Conservation (phyloP, 2,329 filamentous ascomycete species). For the Claviceps citrina region DNA sequence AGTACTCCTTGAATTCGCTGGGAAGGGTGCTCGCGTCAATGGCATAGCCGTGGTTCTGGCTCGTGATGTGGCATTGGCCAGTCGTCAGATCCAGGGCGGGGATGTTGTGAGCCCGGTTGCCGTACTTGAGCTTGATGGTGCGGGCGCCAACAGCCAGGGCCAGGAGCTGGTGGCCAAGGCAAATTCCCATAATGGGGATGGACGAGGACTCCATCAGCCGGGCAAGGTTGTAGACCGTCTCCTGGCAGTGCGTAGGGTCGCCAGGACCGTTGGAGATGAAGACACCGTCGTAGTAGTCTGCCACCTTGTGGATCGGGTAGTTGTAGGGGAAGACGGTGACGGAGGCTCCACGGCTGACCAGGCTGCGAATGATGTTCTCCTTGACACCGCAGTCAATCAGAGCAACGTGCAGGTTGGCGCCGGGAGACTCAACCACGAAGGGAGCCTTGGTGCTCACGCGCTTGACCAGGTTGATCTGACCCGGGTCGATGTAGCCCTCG, state of each 20-base stretch:
- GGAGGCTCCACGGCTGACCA: constrained; percentile 80
- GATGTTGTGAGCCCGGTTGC: constrained; percentile 97
- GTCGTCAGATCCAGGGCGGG: constrained; percentile 88
- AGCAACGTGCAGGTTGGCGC: constrained; percentile 77
- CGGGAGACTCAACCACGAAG: constrained; percentile 78
- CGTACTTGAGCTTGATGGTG: constrained; percentile 97
- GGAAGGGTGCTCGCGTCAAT: constrained; percentile 74
- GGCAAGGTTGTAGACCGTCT: constrained; percentile 82
- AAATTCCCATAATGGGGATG: constrained; percentile 93
- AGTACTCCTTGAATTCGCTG: constrained; percentile 90
- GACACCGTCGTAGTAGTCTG: constrained; percentile 92
- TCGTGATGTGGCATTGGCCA: constrained; percentile 95
- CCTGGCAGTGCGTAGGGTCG: constrained; percentile 91
- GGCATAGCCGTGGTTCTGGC: constrained; percentile 96
- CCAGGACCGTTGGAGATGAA: constrained; percentile 99
- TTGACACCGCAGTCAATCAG: constrained; percentile 97
- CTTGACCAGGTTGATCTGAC: constrained; percentile 91
- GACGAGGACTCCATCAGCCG: constrained; percentile 84
- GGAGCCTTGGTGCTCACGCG: constrained; percentile 96
- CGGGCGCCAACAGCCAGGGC: constrained; percentile 75
- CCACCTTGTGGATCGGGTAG: constrained; percentile 96
- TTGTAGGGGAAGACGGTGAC: constrained; percentile 92
- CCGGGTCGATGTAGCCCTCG: constrained; percentile 86
- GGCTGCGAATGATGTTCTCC: constrained; percentile 94
- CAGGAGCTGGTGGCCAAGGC: constrained; percentile 89